Base-by-base conservation (phyloP, 2,329 filamentous ascomycete species). In the Penicillium frequentans region DNA sequence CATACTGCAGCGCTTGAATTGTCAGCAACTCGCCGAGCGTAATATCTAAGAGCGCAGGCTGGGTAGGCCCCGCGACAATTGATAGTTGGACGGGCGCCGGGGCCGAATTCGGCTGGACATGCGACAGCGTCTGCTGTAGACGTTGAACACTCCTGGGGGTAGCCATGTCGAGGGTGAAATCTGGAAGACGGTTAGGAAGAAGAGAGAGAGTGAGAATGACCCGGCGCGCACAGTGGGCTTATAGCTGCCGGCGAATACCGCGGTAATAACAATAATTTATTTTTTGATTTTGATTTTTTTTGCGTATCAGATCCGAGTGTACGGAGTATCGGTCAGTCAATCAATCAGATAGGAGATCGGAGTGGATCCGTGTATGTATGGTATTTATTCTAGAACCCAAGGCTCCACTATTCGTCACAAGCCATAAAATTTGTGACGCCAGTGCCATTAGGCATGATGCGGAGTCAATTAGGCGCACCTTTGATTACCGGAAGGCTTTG, bases 21-120 rank as follows among this genome's bases (percentile, higher is more conserved):
- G 89, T 86, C 39, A 93, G 80, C 1, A 93, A 81, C 69, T 90
- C 87, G 6, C 87, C 87, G 8, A 93, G 81, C 0, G 88, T 91
- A 49, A 91, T 76, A 58, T 91, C 85, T 48, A 90, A 80, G 37
- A 93, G 81, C 1, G 86, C 86, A 56, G 89, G 87, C 62, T 90
- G 82, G 44, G 84, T 81, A 2, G 87, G 85, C 1, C 90, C 90
- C 52, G 89, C 81, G 29, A 93, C 82, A 21, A 91, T 74, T 0
- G 89, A 82, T 47, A 79, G 65, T 23, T 67, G 62, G 26, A 64
- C 58, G 11, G 59, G 49, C 4, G 47, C 54, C 19, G 56, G 33
- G 1, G 56, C 52, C 4, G 66, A 39, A 8, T n/a, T 39, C 35
- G 24, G 60, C 45, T 68, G 63, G 16, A 70, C 53, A 51, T 73